A percentile compares a stretch with the other conserved stretches of the same genome.
Evolutionary conservation across 306 rosid genomes (phyloP).

Genomic region (Fagus sylvatica): DNA sequence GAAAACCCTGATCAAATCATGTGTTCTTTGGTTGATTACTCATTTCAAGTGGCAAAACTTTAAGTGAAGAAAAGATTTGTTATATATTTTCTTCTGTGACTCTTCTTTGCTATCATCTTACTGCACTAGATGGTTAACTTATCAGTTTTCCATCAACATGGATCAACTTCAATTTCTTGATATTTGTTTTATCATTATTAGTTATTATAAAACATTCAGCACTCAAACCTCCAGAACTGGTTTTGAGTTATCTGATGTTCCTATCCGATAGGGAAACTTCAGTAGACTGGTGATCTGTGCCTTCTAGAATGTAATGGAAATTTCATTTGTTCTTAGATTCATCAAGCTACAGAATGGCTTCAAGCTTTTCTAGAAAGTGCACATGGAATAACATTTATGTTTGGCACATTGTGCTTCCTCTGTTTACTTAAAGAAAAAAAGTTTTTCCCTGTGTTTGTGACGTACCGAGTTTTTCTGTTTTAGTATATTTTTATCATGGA

Average conservation of each 20-base stretch:
- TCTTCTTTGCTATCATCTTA: neutral
- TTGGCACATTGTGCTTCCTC: neutral
- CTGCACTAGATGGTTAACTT: neutral
- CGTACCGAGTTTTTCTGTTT: neutral
- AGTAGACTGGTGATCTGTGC: neutral
- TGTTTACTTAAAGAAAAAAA: neutral
- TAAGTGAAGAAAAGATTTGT: neutral
- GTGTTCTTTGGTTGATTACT: slow-evolving; percentile 1
- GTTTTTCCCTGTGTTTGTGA: neutral
- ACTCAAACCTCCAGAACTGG: neutral
- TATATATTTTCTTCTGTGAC: neutral
- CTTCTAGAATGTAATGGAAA: neutral
- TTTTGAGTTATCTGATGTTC: neutral
- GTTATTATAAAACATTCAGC: neutral
- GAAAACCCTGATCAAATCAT: neutral
- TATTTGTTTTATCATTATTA: neutral
- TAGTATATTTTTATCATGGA: neutral
- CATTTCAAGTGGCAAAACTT: slow-evolving; percentile 1
- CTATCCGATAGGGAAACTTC: too few relatives aligned
- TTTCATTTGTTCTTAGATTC: neutral
- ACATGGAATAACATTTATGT: neutral
- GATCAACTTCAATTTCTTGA: neutral
- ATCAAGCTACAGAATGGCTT: neutral
- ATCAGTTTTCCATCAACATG: neutral
- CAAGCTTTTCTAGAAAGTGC: slow-evolving; percentile 6